Evolutionary conservation across 164 flowering plant genomes (phyloP), one percentile per base, ranked within the genome.

Genomic region (Dillenia suffruticosa): DNA sequence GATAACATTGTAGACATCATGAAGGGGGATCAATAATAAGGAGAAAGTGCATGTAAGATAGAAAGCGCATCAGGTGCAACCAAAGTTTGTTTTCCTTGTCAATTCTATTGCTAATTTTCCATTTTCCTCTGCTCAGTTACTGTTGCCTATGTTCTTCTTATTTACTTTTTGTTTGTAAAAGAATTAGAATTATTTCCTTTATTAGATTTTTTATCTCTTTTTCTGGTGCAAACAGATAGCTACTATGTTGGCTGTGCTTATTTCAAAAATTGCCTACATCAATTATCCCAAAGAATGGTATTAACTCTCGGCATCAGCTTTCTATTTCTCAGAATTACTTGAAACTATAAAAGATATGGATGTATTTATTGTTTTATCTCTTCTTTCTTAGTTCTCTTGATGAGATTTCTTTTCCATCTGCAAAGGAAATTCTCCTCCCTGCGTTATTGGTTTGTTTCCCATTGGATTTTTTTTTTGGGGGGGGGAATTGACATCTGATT

Each of bases 261-360:
- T 91, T 61, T 94, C 98, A 46, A 94, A 94, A 71, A 89, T 94
- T 73, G 98, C 97, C 71, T 92, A 97, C n/a, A 72, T 91, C 52
- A 97, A 91, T 75, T 94, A 91, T 78, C 97, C 98, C 24, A 91
- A 78, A 70, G 98, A 94, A 63, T 94, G 98, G 98, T 90, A 86
- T 49, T n/a, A 19, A 3, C 12, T 60, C 43, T 8, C 0, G 5
- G 10, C 46, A 14, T 40, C 44, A 58, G 64, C 49, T 24, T 47
- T 55, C 51, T 44, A 19, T 58, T 57, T 44, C 32, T 44, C 19
- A 14, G 46, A 9, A 19, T 15, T 48, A 12, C 43, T 51, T 56
- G n/a, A 26, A 13, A 44, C 44, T 65, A 48, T 17, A 12, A 50
- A 14, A 40, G 40, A 62, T 54, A 46, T 54, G 17, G 9, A 26